These are phyloP conservation scores for Plasmodium vinckei DNA, from an alignment of 169 alveolate genomes.

Conservation along the genomic window DNA sequence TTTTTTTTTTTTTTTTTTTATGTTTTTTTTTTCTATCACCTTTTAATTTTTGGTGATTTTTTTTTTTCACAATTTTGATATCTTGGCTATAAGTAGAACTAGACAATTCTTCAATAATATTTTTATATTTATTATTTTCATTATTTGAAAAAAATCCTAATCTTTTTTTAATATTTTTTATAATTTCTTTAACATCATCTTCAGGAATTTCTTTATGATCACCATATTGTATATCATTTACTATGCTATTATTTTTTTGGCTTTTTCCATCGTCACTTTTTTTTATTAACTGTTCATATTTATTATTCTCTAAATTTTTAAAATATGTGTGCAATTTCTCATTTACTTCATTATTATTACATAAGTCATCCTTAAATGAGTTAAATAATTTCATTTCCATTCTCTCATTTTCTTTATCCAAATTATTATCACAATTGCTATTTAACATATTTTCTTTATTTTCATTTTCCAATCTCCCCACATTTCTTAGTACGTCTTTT, in stretches of 20 bases:
- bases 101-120: neutral
- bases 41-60: neutral
- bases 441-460: neutral
- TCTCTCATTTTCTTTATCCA: no score
- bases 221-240: no score
- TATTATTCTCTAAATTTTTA: no score
- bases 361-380: neutral
- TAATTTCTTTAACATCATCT: slow-evolving; percentile 40
- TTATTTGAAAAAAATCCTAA: slow-evolving; percentile 50
- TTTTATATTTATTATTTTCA: neutral
- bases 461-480: neutral
- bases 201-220: neutral
- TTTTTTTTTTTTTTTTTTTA: neutral
- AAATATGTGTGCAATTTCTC: no score
- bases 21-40: neutral
- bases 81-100: neutral
- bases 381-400: no score
- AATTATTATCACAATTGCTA: no score
- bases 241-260: no score
- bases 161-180: slow-evolving; percentile 50
- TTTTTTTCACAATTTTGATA: neutral
- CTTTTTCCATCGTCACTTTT: no score
- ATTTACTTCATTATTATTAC: neutral
- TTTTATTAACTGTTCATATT: no score
- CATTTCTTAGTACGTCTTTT: neutral